A percentile compares a stretch with the other conserved stretches of the same genome.
These are phyloP conservation scores for Coleophoma crateriformis DNA, from an alignment of 2,329 filamentous ascomycete species.

Conservation along the genomic window DNA sequence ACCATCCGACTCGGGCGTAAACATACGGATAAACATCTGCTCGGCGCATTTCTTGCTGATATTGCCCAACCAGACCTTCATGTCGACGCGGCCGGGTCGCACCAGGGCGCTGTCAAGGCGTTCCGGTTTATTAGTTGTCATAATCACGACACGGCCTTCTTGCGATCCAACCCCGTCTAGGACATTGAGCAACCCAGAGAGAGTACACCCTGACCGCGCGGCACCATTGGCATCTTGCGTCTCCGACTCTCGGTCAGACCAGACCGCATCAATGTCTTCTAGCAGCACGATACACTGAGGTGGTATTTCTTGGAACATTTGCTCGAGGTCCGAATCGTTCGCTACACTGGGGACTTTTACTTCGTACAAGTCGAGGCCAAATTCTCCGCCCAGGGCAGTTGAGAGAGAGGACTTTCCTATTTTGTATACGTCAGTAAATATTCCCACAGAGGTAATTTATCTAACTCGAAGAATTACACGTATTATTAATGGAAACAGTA, in stretches of 20 bases:
- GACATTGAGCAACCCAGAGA: conserved; percentile 80
- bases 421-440: no score
- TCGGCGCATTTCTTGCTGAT: conserved; percentile 45
- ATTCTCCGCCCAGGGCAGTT: conserved; percentile 73
- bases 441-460: no score
- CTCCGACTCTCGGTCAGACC: conserved; percentile 25
- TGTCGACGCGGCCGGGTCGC: conserved; percentile 85
- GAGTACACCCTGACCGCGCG: conserved; percentile 52
- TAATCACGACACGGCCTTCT: conserved; percentile 76
- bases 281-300: conserved; percentile 46
- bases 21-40: conserved; percentile 43
- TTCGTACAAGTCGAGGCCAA: conserved; percentile 45
- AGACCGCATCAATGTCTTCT: conserved; percentile 45
- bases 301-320: conserved; percentile 43
- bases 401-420: conserved; percentile 70
- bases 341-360: conserved; percentile 47
- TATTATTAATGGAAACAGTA: no score
- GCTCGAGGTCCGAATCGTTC: conserved; percentile 38
- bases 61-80: conserved; percentile 88
- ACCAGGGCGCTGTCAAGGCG: conserved; percentile 88
- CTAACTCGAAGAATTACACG: no score
- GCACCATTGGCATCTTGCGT: conserved; percentile 25
- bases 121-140: conserved; percentile 96
- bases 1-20: conserved; percentile 24
- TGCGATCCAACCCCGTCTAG: conserved; percentile 81